A percentile compares a stretch with the other conserved stretches of the same genome.
Evolutionary conservation across 2,329 filamentous ascomycete genomes (phyloP).

Genomic region (Diaporthe sp.): DNA sequence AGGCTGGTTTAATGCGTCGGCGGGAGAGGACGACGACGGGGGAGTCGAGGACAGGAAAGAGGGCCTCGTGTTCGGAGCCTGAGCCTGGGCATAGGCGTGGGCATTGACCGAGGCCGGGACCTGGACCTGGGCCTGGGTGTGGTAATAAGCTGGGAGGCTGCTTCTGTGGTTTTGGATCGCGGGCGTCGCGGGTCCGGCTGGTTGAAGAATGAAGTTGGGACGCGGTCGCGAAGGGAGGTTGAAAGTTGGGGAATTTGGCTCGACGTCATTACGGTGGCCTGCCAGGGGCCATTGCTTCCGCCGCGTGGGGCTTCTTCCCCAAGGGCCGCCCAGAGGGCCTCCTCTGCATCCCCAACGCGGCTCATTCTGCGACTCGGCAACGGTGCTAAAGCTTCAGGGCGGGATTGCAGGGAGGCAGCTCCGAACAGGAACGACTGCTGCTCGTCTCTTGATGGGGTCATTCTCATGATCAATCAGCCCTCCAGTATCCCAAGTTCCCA

Average conservation of each 20-base stretch:
- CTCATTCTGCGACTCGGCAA: neutral
- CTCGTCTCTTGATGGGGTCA: neutral
- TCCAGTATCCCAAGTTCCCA: too few species aligned
- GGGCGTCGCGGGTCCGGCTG: constrained; percentile 11
- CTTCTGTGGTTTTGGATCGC: neutral
- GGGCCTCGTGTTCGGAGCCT: neutral
- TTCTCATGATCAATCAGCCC: neutral
- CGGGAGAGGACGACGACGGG: neutral
- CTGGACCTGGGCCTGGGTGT: neutral
- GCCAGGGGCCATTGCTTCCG: constrained; percentile 21
- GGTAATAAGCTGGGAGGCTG: neutral
- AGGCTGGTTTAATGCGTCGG: neutral
- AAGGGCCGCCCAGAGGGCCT: neutral
- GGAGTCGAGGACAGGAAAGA: neutral
- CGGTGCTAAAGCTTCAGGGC: neutral
- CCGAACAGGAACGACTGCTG: neutral
- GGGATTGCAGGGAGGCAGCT: neutral
- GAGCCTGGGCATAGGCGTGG: neutral
- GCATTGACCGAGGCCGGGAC: neutral
- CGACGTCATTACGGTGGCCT: constrained; percentile 38
- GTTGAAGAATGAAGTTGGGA: neutral
- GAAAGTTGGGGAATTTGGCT: neutral
- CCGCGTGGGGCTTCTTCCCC: neutral
- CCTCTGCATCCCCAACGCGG: neutral
- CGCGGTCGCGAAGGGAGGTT: constrained; percentile 4